These are phyloP conservation scores for Pugionium cornutum DNA, from an alignment of 345 rosid genomes.

Conservation along the genomic window DNA sequence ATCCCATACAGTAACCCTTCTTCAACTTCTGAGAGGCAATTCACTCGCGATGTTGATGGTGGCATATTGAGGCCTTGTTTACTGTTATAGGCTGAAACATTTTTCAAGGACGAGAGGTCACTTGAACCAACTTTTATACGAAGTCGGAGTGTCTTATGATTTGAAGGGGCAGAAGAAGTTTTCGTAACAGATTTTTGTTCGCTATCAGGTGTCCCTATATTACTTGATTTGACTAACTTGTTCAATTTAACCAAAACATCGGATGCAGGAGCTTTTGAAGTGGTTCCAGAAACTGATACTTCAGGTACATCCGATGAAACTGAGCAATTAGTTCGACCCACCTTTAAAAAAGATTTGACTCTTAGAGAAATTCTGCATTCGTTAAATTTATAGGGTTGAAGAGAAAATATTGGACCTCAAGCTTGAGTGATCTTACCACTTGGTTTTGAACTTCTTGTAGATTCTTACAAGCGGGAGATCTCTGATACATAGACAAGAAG, in stretches of 20 bases:
- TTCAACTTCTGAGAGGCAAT: conserved; percentile 71
- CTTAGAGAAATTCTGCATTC: conserved; percentile 24
- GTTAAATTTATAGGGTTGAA: conserved; percentile 14
- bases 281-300: conserved; percentile 43
- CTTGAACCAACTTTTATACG: conserved; percentile 81
- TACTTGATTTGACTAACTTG: conserved; percentile 40
- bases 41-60: conserved; percentile 70
- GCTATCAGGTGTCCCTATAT: conserved; percentile 43
- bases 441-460: conserved; percentile 37
- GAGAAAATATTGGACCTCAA: conserved; percentile 46
- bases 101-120: conserved; percentile 67
- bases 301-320: conserved; percentile 45
- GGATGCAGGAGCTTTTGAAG: conserved; percentile 43
- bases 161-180: conserved; percentile 45
- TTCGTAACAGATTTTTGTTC: conserved; percentile 43
- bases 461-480: conserved; percentile 40
- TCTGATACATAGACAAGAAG: conserved; percentile 41
- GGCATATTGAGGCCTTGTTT: conserved; percentile 77
- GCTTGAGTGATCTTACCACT: conserved; percentile 43
- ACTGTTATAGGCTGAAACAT: conserved; percentile 61
- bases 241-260: conserved; percentile 50
- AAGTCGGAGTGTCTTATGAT: conserved; percentile 66
- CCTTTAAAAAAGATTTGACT: conserved; percentile 44
- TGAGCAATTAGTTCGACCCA: conserved; percentile 41
- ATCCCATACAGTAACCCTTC: conserved; percentile 54